phyloP scores from a whole-genome alignment of 148 eudicot species.

The Rhododendron mucronatum region DNA sequence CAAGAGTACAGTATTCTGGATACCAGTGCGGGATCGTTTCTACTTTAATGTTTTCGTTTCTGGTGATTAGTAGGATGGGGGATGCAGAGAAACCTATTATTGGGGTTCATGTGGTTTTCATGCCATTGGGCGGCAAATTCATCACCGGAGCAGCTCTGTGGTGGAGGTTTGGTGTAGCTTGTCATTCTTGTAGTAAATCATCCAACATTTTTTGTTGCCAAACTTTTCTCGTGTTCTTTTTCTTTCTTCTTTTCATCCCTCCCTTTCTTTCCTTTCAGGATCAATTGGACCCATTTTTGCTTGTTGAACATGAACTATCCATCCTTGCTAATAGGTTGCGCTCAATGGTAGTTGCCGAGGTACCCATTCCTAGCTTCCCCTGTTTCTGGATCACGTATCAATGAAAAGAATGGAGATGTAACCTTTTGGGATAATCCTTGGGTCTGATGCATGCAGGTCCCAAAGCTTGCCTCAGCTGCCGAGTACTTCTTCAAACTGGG shows the following conservation, averaged over 20 bases:
- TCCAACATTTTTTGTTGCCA: background rate
- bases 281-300: slow-evolving; percentile 74
- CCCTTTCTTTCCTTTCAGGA: slow-evolving; percentile 39
- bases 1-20: background rate
- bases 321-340: slow-evolving; percentile 66
- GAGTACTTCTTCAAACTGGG: slow-evolving; percentile 92
- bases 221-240: background rate
- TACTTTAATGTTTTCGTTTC: slow-evolving; percentile 27
- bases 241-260: background rate
- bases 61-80: slow-evolving; percentile 72
- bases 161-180: slow-evolving; percentile 52
- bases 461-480: slow-evolving; percentile 91
- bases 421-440: slow-evolving; percentile 4
- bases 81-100: slow-evolving; percentile 42
- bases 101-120: slow-evolving; percentile 31
- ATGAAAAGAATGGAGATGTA: background rate
- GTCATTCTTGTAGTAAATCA: slow-evolving; percentile 1
- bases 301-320: slow-evolving; percentile 81
- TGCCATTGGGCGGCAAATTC: slow-evolving; percentile 39
- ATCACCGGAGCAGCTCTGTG: slow-evolving; percentile 53
- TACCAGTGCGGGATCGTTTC: slow-evolving; percentile 9
- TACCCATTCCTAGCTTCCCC: slow-evolving; percentile 10
- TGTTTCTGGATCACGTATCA: slow-evolving; percentile 4
- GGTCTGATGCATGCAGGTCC: slow-evolving; percentile 50
- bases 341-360: slow-evolving; percentile 88